phyloP scores from a whole-genome alignment of 108 stramenopile species.

The Epithemia pelagica region DNA sequence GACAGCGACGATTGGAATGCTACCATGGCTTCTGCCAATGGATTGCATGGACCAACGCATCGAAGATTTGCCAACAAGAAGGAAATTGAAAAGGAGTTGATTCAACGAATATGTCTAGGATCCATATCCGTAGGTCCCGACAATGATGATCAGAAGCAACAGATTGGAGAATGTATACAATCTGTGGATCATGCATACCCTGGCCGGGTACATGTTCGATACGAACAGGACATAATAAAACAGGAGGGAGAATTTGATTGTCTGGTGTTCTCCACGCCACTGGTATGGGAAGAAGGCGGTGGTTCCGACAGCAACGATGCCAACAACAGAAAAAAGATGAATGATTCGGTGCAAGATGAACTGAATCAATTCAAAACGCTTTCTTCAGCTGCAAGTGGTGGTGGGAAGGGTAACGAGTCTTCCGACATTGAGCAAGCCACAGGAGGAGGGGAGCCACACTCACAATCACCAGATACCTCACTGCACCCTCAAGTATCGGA shows the following conservation, averaged over 20 bases:
- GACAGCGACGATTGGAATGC: slow-evolving; percentile 1
- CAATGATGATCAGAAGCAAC: not conserved
- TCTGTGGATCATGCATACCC: not conserved
- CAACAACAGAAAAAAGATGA: not conserved
- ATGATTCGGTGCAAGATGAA: not conserved
- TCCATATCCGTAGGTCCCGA: not conserved
- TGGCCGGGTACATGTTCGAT: not conserved
- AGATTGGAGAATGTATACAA: not conserved
- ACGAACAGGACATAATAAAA: not conserved
- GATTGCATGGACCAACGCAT: not conserved
- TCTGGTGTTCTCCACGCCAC: not conserved
- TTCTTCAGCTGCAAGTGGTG: not conserved
- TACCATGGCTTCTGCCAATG: not conserved
- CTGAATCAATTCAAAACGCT: not conserved
- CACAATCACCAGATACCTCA: not conserved
- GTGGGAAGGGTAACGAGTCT: not conserved
- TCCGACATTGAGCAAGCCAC: not conserved
- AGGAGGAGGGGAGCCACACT: not conserved
- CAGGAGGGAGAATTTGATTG: not conserved
- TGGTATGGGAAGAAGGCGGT: too few species aligned
- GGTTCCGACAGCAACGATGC: not conserved
- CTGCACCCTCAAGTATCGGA: too few species aligned
- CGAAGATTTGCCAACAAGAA: not conserved
- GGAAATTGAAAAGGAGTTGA: not conserved
- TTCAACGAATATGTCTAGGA: slow-evolving; percentile 6